A percentile compares a stretch with the other conserved stretches of the same genome.
phyloP scores from a whole-genome alignment of 2,329 filamentous ascomycete genomes.

The Rugonectria rugulosa region DNA sequence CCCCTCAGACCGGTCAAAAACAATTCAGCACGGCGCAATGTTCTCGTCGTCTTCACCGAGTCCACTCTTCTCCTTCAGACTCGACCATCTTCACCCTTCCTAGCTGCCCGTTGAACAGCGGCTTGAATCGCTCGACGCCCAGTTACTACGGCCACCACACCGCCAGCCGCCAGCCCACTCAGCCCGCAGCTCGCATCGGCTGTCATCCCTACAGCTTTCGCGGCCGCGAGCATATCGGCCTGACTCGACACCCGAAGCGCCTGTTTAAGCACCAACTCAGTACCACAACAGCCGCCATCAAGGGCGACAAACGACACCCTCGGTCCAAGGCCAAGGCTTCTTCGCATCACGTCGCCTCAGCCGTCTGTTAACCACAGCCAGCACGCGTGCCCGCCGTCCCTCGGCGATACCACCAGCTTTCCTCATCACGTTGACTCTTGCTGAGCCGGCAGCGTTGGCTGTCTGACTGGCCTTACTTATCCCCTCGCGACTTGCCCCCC shows the following conservation, averaged over 20 bases:
- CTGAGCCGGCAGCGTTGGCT: conserved; percentile 29
- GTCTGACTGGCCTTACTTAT: conserved; percentile 37
- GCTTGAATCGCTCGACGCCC: conserved; percentile 40
- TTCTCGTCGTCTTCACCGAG: conserved; percentile 50
- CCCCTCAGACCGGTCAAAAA: conserved; percentile 53
- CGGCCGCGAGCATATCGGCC: conserved; percentile 39
- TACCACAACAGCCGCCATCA: conserved; percentile 34
- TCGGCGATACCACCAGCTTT: conserved; percentile 20
- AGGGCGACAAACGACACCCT: conserved; percentile 25
- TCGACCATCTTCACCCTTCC: conserved; percentile 45
- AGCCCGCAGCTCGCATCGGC: conserved; percentile 39
- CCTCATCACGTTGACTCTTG: conserved; percentile 15
- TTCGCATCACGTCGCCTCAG: conserved; percentile 24
- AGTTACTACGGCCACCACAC: conserved; percentile 41
- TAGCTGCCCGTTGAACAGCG: conserved; percentile 38
- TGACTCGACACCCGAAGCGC: conserved; percentile 32
- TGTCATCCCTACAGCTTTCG: conserved; percentile 40
- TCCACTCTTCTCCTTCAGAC: conserved; percentile 48
- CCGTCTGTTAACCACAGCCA: conserved; percentile 25
- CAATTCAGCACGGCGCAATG: conserved; percentile 50
- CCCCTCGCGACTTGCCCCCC: conserved; percentile 36
- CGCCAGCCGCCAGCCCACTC: conserved; percentile 39
- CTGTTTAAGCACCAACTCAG: conserved; percentile 27
- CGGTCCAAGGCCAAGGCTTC: conserved; percentile 28
- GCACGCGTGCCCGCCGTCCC: conserved; percentile 28